These are phyloP conservation scores for Penicillium freii DNA, from an alignment of 2,329 filamentous ascomycete genomes.

Conservation along the genomic window DNA sequence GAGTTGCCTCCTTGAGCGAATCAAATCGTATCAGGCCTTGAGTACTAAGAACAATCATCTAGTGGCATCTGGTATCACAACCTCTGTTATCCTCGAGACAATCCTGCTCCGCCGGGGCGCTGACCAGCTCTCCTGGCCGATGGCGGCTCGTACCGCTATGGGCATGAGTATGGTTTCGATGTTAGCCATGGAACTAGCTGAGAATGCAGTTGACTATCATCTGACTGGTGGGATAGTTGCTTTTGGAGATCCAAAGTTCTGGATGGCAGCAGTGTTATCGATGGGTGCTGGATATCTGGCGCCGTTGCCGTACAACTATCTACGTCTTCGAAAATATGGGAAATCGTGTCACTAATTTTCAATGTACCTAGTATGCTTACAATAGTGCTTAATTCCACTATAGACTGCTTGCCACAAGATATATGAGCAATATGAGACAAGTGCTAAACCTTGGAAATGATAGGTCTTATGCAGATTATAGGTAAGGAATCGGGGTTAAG, in stretches of 20 bases:
- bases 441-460: slow-evolving; percentile 4
- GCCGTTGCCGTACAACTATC: slow-evolving; percentile 56
- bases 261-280: slow-evolving; percentile 48
- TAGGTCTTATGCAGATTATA: background rate
- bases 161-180: slow-evolving; percentile 62
- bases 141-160: slow-evolving; percentile 52
- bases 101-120: slow-evolving; percentile 50
- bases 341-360: slow-evolving; percentile 31
- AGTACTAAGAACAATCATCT: background rate
- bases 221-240: slow-evolving; percentile 53
- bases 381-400: background rate
- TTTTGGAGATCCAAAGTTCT: slow-evolving; percentile 51
- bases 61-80: slow-evolving; percentile 55
- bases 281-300: slow-evolving; percentile 39
- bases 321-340: slow-evolving; percentile 50
- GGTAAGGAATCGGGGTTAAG: background rate
- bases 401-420: too few relatives aligned
- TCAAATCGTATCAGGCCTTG: background rate
- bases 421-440: background rate
- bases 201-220: slow-evolving; percentile 57
- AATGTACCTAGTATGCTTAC: background rate
- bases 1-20: slow-evolving; percentile 13
- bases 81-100: slow-evolving; percentile 55
- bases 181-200: slow-evolving; percentile 57
- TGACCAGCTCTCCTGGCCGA: slow-evolving; percentile 49